Percentiles rank a stretch among this genome's conserved stretches.
phyloP scores from a whole-genome alignment of 192 early-diverging fungal species.

The Backusella sp. region DNA sequence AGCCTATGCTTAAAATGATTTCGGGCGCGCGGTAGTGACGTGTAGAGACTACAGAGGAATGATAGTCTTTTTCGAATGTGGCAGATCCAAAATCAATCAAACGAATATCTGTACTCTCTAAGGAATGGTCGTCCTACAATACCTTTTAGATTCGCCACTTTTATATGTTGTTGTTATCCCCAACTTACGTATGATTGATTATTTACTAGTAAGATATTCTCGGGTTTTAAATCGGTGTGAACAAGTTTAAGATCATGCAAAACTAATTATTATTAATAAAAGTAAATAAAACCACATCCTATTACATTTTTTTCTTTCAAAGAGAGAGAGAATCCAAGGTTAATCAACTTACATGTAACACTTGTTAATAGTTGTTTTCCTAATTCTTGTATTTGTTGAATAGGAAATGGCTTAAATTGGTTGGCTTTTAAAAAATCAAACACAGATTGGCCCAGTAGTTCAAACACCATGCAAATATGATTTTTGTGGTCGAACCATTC shows the following conservation, averaged over 20 bases:
- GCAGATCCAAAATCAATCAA: constrained; percentile 98
- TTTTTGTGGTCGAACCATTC: constrained; percentile 86
- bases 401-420: constrained; percentile 84
- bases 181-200: constrained; percentile 28
- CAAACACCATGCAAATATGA: constrained; percentile 99
- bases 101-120: constrained; percentile 72
- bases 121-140: neutral
- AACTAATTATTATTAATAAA: constrained; percentile 37
- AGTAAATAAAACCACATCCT: neutral
- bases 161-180: too few species aligned
- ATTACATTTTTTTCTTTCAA: too few species aligned
- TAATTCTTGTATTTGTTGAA: constrained; percentile 82
- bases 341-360: constrained; percentile 66
- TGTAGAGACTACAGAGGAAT: constrained; percentile 89
- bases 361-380: constrained; percentile 82
- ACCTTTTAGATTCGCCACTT: neutral
- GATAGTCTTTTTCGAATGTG: constrained; percentile 91
- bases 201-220: constrained; percentile 81
- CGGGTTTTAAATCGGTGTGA: constrained; percentile 97
- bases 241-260: constrained; percentile 82
- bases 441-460: constrained; percentile 79
- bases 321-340: neutral
- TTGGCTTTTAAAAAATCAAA: constrained; percentile 98
- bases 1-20: constrained; percentile 83
- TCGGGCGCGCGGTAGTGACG: constrained; percentile 97